A percentile compares a stretch with the other conserved stretches of the same genome.
phyloP scores from a whole-genome alignment of 2,329 filamentous ascomycete species.

The Phyllosticta paracitricarpa region DNA sequence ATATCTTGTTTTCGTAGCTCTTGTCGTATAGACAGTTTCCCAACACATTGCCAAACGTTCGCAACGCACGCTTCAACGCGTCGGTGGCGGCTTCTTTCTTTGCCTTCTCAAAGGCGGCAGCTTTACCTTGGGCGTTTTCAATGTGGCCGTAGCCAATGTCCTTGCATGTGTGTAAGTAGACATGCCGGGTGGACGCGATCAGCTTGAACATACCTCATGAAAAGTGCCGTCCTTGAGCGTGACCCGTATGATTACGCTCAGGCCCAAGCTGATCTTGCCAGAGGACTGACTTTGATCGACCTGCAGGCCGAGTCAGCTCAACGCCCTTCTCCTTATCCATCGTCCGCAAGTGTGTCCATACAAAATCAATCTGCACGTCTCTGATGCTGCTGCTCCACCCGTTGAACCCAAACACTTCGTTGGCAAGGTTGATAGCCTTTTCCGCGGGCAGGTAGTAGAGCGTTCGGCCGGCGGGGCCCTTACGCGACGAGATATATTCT shows the following conservation, averaged over 20 bases:
- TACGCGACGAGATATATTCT: conserved; percentile 83
- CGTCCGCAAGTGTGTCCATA: conserved; percentile 24
- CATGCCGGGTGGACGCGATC: not conserved
- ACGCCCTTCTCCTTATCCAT: not conserved
- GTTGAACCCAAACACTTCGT: conserved; percentile 94
- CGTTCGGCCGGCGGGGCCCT: conserved; percentile 72
- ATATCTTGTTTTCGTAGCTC: conserved; percentile 81
- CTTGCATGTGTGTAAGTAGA: conserved; percentile 23
- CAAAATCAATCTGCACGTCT: conserved; percentile 90
- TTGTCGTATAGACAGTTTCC: conserved; percentile 99
- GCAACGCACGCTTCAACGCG: conserved; percentile 75
- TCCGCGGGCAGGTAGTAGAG: conserved; percentile 94
- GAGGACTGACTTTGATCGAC: conserved; percentile 73
- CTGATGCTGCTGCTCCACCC: conserved; percentile 96
- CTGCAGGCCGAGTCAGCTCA: conserved; percentile 25
- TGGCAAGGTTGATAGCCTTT: conserved; percentile 90
- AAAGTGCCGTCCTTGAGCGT: conserved; percentile 90
- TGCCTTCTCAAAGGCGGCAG: conserved; percentile 92
- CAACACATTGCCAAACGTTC: conserved; percentile 90
- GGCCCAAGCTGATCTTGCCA: conserved; percentile 69
- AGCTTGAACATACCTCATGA: conserved; percentile 53
- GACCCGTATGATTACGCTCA: conserved; percentile 85
- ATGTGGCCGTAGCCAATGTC: conserved; percentile 95
- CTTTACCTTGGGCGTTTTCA: conserved; percentile 92
- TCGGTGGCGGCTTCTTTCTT: conserved; percentile 98